These are phyloP conservation scores for Logfia minima DNA, from an alignment of 129 eudicot genomes.

Conservation along the genomic window DNA sequence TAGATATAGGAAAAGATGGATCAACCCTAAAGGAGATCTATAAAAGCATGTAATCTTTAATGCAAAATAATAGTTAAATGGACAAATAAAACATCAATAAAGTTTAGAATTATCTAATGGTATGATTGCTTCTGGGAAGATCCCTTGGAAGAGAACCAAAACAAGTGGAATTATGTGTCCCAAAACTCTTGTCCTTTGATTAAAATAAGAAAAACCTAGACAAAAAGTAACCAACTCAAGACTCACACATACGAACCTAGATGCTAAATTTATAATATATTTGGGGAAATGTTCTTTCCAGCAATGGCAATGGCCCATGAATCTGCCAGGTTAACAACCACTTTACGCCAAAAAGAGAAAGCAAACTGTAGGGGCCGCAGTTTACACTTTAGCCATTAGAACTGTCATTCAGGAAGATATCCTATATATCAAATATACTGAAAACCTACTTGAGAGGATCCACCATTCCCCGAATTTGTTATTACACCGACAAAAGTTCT, in stretches of 20 bases:
- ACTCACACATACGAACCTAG: conserved; percentile 9
- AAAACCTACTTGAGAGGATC: neutral
- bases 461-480: neutral
- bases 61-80: conserved; percentile 18
- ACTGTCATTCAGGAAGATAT: conserved; percentile 12
- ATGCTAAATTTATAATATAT: conserved; percentile 21
- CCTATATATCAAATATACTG: neutral
- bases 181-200: conserved; percentile 25
- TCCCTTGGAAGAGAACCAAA: conserved; percentile 30
- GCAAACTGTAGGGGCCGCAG: conserved; percentile 25
- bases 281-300: conserved; percentile 46
- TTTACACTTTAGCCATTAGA: conserved; percentile 17
- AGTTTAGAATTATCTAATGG: conserved; percentile 13
- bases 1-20: conserved; percentile 23
- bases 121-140: conserved; percentile 41
- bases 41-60: conserved; percentile 53
- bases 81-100: conserved; percentile 24
- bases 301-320: conserved; percentile 40
- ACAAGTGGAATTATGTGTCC: conserved; percentile 44
- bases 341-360: conserved; percentile 33
- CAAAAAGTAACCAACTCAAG: conserved; percentile 12
- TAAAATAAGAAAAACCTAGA: neutral
- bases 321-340: conserved; percentile 35
- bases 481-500: neutral
- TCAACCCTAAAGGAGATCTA: conserved; percentile 29